Conservation (phyloP, 768 basidiomycete species). For the Infundibulicybe gibba region DNA sequence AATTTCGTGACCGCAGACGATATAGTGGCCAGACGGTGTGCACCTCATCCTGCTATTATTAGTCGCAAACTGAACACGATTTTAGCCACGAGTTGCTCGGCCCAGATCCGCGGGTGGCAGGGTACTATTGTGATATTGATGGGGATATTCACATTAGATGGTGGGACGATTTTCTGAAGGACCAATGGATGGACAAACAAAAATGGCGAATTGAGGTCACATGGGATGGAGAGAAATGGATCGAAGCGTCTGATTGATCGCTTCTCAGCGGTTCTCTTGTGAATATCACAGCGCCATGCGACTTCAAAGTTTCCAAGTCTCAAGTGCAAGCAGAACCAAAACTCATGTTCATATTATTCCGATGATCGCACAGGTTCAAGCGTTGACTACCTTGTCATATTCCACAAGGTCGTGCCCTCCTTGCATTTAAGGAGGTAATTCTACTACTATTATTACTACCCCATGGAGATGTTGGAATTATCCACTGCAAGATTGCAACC, state of each 20-base stretch:
- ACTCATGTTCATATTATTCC: too few species aligned
- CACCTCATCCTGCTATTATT: neutral
- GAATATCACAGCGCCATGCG: neutral
- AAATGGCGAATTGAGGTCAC: conserved; percentile 35
- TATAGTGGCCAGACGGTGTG: conserved; percentile 19
- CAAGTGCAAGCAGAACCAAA: neutral
- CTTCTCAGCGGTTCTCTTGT: neutral
- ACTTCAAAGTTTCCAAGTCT: neutral
- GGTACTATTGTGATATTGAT: conserved; percentile 30
- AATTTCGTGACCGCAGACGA: conserved; percentile 33
- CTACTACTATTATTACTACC: too few species aligned
- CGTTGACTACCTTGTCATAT: too few species aligned
- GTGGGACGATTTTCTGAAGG: conserved; percentile 39
- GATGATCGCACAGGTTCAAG: too few species aligned
- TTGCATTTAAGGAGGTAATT: too few species aligned
- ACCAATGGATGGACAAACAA: conserved; percentile 37
- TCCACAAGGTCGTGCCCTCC: too few species aligned
- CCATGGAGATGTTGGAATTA: too few species aligned
- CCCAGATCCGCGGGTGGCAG: conserved; percentile 39
- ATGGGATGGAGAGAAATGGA: conserved; percentile 33
- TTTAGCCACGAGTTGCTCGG: conserved; percentile 40
- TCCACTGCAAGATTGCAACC: too few species aligned
- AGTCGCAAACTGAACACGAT: neutral
- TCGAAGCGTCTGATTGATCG: conserved; percentile 27
- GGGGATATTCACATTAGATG: conserved; percentile 38